Conservation (phyloP, 2,329 filamentous ascomycete species). For the Nemania diffusa region DNA sequence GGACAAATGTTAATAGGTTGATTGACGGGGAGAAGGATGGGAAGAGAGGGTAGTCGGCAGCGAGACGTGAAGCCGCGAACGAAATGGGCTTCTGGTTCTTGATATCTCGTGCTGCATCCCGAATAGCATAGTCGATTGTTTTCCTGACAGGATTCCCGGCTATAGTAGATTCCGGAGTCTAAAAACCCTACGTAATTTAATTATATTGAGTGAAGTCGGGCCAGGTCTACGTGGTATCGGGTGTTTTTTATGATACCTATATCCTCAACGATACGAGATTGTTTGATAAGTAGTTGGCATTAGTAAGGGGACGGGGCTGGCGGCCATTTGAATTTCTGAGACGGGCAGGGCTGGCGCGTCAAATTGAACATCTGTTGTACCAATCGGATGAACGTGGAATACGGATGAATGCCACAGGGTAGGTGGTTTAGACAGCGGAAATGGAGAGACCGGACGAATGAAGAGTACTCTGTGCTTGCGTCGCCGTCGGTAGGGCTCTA, state of each 20-base stretch:
- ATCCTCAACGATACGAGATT: background rate
- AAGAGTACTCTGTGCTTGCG: background rate
- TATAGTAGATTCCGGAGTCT: constrained; percentile 8
- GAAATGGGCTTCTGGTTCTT: background rate
- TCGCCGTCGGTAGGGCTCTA: background rate
- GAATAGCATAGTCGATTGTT: background rate
- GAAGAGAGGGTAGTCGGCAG: too few relatives aligned
- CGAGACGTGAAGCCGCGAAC: background rate
- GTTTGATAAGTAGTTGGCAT: constrained; percentile 11
- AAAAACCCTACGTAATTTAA: background rate
- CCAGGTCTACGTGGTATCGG: background rate
- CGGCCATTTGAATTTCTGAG: background rate
- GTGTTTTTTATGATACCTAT: background rate
- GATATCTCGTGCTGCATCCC: background rate
- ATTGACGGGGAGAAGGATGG: background rate
- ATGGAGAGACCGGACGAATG: constrained; percentile 10
- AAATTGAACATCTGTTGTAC: background rate
- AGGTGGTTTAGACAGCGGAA: background rate
- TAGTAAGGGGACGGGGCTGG: background rate
- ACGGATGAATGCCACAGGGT: constrained; percentile 3
- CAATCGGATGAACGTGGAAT: constrained; percentile 22
- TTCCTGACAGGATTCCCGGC: background rate
- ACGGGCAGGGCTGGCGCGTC: background rate
- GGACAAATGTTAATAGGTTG: background rate
- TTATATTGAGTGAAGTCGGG: background rate